Conservation (phyloP, 2,329 filamentous ascomycete species). For the Alternaria sp. region DNA sequence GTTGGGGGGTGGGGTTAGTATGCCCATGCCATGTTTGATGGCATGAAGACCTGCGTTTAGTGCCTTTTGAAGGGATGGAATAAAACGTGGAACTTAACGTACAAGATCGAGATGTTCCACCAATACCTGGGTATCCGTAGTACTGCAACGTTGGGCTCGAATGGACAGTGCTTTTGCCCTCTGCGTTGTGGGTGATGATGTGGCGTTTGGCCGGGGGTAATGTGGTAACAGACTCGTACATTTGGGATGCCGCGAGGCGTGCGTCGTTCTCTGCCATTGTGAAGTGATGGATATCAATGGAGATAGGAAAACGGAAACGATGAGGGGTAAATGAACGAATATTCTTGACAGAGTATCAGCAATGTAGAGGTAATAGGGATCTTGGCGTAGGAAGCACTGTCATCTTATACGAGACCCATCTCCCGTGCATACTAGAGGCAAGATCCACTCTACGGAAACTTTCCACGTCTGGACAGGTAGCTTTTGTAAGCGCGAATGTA, state of each 20-base stretch:
- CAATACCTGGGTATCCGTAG: background rate
- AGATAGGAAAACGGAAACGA: background rate
- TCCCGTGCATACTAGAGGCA: background rate
- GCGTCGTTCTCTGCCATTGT: conserved; percentile 16
- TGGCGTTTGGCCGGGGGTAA: conserved; percentile 42
- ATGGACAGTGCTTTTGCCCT: conserved; percentile 49
- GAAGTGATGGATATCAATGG: background rate
- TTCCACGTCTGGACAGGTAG: background rate
- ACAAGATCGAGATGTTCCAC: background rate
- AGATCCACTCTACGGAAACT: background rate
- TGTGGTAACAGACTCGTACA: conserved; percentile 8
- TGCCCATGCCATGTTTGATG: no score
- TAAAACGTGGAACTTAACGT: no score
- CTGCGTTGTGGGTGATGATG: conserved; percentile 43
- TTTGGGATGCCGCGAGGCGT: background rate
- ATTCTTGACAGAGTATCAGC: background rate
- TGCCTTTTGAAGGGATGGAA: no score
- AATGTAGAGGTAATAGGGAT: background rate
- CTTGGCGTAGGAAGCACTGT: background rate
- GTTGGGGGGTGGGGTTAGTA: background rate
- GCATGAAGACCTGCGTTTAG: no score
- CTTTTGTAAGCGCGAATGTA: background rate
- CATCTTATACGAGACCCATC: background rate
- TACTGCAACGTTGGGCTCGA: conserved; percentile 27
- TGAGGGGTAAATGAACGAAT: background rate